phyloP scores from a whole-genome alignment of 768 basidiomycete species.

The Tephrocybe sp. region DNA sequence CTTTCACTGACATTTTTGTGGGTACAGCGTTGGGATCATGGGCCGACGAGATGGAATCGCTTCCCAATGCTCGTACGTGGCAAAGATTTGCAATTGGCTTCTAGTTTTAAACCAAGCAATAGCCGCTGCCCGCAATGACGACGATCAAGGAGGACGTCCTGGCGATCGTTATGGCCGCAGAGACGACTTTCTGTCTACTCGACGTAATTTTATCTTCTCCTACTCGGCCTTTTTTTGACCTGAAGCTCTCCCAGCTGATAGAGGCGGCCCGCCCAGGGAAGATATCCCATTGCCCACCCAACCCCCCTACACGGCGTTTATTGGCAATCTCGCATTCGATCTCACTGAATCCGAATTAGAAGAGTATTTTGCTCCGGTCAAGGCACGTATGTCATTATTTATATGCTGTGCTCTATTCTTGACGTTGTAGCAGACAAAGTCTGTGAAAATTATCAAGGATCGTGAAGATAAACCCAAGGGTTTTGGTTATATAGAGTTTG shows the following conservation, averaged over 20 bases:
- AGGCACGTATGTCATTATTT: conserved; percentile 40
- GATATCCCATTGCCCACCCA: conserved; percentile 94
- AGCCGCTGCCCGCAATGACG: conserved; percentile 74
- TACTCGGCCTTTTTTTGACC: conserved; percentile 2
- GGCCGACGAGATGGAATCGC: conserved; percentile 97
- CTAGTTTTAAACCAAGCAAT: conserved; percentile 17
- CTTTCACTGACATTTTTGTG: conserved; percentile 14
- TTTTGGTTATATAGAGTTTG: conserved; percentile 97
- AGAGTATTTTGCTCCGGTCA: conserved; percentile 69
- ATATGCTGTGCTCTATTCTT: neutral
- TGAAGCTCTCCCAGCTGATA: conserved; percentile 44
- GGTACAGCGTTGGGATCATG: conserved; percentile 82
- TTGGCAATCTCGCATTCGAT: conserved; percentile 96
- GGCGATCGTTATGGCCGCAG: conserved; percentile 56
- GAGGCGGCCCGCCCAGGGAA: conserved; percentile 67
- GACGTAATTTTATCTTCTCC: conserved; percentile 52
- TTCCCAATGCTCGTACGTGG: conserved; percentile 90
- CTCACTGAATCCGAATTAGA: conserved; percentile 81
- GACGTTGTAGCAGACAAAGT: conserved; percentile 55
- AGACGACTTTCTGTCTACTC: conserved; percentile 65
- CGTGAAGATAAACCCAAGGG: conserved; percentile 95
- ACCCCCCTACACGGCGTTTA: conserved; percentile 95
- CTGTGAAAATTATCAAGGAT: conserved; percentile 91
- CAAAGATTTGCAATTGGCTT: conserved; percentile 2
- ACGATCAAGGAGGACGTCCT: conserved; percentile 49